Evolutionary conservation across 1,284 basidiomycete genomes (phyloP), one percentile per base, ranked within the genome.

Genomic region (Lentinula novae-zelandiae): DNA sequence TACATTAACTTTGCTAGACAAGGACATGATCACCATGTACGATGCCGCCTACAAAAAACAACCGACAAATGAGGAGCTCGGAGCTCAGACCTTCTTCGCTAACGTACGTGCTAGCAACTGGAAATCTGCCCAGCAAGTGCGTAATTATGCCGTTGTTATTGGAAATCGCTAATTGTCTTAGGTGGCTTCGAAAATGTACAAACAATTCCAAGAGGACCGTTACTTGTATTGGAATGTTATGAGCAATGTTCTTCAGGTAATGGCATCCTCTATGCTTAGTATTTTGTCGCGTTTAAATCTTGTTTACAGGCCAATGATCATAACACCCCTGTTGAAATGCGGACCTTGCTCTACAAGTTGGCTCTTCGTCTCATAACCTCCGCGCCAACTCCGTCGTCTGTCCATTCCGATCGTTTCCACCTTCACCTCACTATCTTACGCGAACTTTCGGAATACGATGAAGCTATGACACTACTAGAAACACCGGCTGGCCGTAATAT

Each of bases 181-280:
- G 87, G 78, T 87, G 63, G 84, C 89, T n/a, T 87, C 86, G 7
- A 85, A 83, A 68, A 85, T 93, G 83, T 80, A 86, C 75, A 91
- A 89, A 67, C 83, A 86, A 64, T 92, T 92, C 69, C 82, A 87
- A 61, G 84, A 89, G 33, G 89, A 92, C 59, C 81, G 87, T 52
- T 94, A 91, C 71, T 74, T 93, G 48, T 95, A 90, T 72, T 95
- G 92, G 92, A 89, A 82, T 64, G 82, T 92, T 33, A 87, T 92
- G 67, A 83, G 89, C 63, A 85, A 90, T 9, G 79, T 93, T 42
- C 82, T 95, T n/a, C 91, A 91, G 81, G 89, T 87, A 39, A 57
- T 46, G 13, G 20, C 34, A 10, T 44, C 20, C 44, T 9, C 1
- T 49, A 60, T 15, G 53, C 20, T 17, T 31, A 49, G 27, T 17